phyloP scores from a whole-genome alignment of 2,329 filamentous ascomycete species.

The Diaporthe sp. region DNA sequence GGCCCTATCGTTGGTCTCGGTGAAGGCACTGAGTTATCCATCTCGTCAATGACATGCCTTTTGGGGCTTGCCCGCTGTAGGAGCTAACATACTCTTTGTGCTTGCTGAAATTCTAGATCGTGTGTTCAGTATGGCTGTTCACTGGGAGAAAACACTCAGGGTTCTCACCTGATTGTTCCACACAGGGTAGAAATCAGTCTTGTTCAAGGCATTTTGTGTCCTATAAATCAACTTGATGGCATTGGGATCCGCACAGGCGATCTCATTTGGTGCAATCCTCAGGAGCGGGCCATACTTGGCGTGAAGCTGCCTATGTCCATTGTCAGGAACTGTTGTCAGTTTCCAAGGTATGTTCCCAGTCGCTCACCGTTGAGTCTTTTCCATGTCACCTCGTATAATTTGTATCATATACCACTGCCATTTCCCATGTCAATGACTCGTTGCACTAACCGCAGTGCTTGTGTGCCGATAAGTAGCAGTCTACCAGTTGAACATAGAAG shows the following conservation, averaged over 20 bases:
- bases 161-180: slow-evolving; percentile 12
- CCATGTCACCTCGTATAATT: slow-evolving; percentile 18
- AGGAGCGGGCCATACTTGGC: slow-evolving; percentile 18
- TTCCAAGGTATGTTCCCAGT: neutral
- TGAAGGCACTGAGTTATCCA: neutral
- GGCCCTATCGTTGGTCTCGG: slow-evolving; percentile 18
- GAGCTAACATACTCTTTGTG: slow-evolving; percentile 8
- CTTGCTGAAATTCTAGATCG: slow-evolving; percentile 23
- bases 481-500: no score
- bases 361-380: slow-evolving; percentile 27
- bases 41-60: neutral
- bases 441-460: neutral
- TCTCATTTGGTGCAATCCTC: slow-evolving; percentile 23
- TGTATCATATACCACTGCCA: slow-evolving; percentile 31
- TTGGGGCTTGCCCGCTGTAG: neutral
- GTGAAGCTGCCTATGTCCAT: slow-evolving; percentile 9
- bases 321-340: neutral
- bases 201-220: slow-evolving; percentile 17
- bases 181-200: slow-evolving; percentile 20
- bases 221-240: slow-evolving; percentile 26
- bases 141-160: neutral
- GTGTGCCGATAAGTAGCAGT: neutral
- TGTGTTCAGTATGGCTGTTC: neutral
- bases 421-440: neutral
- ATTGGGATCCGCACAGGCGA: slow-evolving; percentile 12